Evolutionary conservation across 805 yeast species (phyloP).

Genomic region (Sungouiozyma ichnusensis): DNA sequence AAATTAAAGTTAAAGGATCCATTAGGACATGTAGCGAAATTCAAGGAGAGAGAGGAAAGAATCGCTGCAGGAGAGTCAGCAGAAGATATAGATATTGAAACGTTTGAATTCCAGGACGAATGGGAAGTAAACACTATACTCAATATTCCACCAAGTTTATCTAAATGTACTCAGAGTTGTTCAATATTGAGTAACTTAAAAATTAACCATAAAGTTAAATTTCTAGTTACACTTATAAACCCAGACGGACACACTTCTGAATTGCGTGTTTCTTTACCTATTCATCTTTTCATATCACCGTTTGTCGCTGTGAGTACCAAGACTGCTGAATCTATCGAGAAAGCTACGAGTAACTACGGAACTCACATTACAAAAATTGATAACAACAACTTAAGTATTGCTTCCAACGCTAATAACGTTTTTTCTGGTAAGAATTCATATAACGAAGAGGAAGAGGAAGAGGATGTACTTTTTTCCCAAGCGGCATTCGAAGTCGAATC

Average conservation of each 20-base stretch:
- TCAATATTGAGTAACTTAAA: conserved; percentile 57
- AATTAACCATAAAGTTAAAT: conserved; percentile 82
- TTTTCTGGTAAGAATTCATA: conserved; percentile 3
- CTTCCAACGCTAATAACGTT: conserved; percentile 9
- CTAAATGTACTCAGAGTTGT: conserved; percentile 80
- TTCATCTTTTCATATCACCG: conserved; percentile 68
- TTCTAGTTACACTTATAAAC: conserved; percentile 66
- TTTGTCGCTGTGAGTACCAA: conserved; percentile 52
- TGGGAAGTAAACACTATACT: conserved; percentile 67
- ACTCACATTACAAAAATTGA: conserved; percentile 1
- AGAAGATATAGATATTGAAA: neutral
- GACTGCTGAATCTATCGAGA: conserved; percentile 7
- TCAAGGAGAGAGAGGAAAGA: conserved; percentile 17
- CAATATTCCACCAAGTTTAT: conserved; percentile 60
- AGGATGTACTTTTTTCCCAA: conserved; percentile 32
- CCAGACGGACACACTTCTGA: conserved; percentile 93
- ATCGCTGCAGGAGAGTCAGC: conserved; percentile 19
- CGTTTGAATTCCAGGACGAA: conserved; percentile 34
- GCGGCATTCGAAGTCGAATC: conserved; percentile 25
- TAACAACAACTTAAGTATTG: neutral
- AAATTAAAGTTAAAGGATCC: conserved; percentile 39
- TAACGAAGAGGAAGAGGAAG: conserved; percentile 20
- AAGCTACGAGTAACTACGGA: conserved; percentile 1
- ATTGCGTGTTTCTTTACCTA: conserved; percentile 81
- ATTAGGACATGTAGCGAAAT: conserved; percentile 14